A percentile compares a stretch with the other conserved stretches of the same genome.
Evolutionary conservation across 768 basidiomycete species (phyloP).

Genomic region (Suillus sp.): DNA sequence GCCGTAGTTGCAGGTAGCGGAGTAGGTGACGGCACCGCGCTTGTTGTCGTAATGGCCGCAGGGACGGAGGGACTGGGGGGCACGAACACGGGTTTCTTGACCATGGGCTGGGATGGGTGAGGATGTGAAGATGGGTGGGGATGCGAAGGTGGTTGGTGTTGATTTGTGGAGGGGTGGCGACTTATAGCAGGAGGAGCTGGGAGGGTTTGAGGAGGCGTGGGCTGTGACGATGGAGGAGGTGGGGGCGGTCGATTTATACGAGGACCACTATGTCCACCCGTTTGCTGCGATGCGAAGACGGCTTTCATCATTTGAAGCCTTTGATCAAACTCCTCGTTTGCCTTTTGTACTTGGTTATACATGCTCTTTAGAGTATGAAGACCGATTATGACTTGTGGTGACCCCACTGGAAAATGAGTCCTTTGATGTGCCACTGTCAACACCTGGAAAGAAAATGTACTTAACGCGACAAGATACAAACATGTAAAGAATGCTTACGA

Average conservation of each 20-base stretch:
- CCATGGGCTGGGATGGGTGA: slow-evolving; percentile 14
- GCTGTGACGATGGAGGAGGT: slow-evolving; percentile 18
- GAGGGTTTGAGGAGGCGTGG: slow-evolving; percentile 22
- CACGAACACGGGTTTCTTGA: slow-evolving; percentile 22
- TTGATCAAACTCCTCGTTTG: slow-evolving; percentile 42
- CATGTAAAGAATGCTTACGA: slow-evolving; percentile 46
- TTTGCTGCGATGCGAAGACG: slow-evolving; percentile 8
- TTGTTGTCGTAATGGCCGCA: slow-evolving; percentile 14
- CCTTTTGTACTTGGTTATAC: slow-evolving; percentile 43
- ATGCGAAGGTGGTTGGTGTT: slow-evolving; percentile 15
- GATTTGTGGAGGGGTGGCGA: slow-evolving; percentile 35
- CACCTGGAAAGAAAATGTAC: slow-evolving; percentile 35
- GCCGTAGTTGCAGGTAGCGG: slow-evolving; percentile 58
- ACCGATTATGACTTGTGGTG: slow-evolving; percentile 36
- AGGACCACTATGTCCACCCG: slow-evolving; percentile 1
- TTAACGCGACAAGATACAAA: slow-evolving; percentile 17
- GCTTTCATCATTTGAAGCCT: slow-evolving; percentile 30
- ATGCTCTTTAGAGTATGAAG: slow-evolving; percentile 47
- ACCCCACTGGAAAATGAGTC: slow-evolving; percentile 22
- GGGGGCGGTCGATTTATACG: slow-evolving; percentile 10
- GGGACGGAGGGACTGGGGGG: slow-evolving; percentile 28
- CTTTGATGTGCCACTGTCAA: slow-evolving; percentile 43
- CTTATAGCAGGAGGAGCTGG: slow-evolving; percentile 25
- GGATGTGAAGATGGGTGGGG: slow-evolving; percentile 14
- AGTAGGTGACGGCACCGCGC: slow-evolving; percentile 35